Evolutionary conservation across 2,329 filamentous ascomycete species (phyloP).

Genomic region (Scedosporium boydii): DNA sequence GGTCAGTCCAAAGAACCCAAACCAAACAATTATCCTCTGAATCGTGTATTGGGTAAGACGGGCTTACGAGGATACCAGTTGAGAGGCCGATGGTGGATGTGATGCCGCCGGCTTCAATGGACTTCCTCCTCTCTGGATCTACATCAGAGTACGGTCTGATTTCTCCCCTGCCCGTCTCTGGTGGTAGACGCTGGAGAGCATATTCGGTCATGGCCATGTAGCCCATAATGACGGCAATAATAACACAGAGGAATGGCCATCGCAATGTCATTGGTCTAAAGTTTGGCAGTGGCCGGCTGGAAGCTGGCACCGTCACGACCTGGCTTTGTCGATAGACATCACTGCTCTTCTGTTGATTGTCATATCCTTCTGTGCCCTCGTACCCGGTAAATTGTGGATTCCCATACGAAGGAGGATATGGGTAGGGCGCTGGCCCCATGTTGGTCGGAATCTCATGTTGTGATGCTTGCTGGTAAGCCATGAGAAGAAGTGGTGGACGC

Average conservation of each 20-base stretch:
- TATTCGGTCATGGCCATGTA: conserved; percentile 2
- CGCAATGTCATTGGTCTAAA: background rate
- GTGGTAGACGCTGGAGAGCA: background rate
- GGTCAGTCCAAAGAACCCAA: too few relatives aligned
- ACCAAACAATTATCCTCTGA: too few relatives aligned
- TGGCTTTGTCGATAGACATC: background rate
- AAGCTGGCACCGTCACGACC: background rate
- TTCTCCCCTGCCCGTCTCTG: background rate
- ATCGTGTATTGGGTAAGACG: background rate
- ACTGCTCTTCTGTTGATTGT: background rate
- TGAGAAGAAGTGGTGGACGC: background rate
- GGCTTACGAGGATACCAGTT: background rate
- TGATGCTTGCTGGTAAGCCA: conserved; percentile 4
- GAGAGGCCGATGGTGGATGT: background rate
- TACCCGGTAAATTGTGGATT: background rate
- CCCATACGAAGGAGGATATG: background rate
- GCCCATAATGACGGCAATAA: background rate
- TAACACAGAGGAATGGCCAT: background rate
- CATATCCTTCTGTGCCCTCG: background rate
- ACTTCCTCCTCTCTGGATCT: background rate
- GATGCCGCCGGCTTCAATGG: background rate
- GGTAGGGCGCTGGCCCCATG: background rate
- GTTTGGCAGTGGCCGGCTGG: background rate
- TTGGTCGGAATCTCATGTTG: background rate
- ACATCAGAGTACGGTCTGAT: background rate